Evolutionary conservation across 2,329 filamentous ascomycete species (phyloP).

Genomic region (Fusarium goolgardi): DNA sequence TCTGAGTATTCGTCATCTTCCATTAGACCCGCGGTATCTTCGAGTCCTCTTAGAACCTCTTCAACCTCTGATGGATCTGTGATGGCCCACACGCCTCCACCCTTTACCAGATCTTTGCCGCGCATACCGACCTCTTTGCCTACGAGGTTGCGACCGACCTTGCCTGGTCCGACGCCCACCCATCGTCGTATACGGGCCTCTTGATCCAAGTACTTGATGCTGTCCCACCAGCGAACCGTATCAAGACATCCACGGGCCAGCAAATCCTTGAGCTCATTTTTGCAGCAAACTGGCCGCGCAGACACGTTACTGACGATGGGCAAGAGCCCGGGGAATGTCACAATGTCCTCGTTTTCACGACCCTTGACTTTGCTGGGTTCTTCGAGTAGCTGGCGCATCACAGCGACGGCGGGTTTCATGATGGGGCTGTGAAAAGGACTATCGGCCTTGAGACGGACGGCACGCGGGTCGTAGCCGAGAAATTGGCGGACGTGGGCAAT

Average conservation of each 20-base stretch:
- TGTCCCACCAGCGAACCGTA: constrained; percentile 95
- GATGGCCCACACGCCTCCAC: constrained; percentile 93
- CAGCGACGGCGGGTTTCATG: constrained; percentile 84
- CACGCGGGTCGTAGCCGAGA: constrained; percentile 88
- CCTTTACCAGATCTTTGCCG: constrained; percentile 80
- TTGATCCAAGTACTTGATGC: constrained; percentile 88
- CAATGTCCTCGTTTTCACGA: constrained; percentile 68
- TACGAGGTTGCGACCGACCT: constrained; percentile 92
- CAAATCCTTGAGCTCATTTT: constrained; percentile 80
- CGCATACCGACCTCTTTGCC: constrained; percentile 95
- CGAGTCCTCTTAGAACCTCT: constrained; percentile 71
- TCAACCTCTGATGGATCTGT: constrained; percentile 82
- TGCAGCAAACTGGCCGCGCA: constrained; percentile 79
- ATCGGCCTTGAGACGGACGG: constrained; percentile 86
- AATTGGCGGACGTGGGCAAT: constrained; percentile 89
- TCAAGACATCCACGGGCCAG: constrained; percentile 87
- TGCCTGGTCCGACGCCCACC: constrained; percentile 93
- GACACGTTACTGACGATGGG: constrained; percentile 90
- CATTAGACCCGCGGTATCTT: constrained; percentile 69
- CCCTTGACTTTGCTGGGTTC: constrained; percentile 66
- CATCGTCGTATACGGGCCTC: constrained; percentile 84
- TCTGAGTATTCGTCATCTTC: constrained; percentile 60
- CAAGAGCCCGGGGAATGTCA: constrained; percentile 79
- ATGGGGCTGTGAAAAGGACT: constrained; percentile 92
- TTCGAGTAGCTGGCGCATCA: constrained; percentile 77